Conservation (phyloP, 148 eudicot genomes). For the Amaranthus palmeri region DNA sequence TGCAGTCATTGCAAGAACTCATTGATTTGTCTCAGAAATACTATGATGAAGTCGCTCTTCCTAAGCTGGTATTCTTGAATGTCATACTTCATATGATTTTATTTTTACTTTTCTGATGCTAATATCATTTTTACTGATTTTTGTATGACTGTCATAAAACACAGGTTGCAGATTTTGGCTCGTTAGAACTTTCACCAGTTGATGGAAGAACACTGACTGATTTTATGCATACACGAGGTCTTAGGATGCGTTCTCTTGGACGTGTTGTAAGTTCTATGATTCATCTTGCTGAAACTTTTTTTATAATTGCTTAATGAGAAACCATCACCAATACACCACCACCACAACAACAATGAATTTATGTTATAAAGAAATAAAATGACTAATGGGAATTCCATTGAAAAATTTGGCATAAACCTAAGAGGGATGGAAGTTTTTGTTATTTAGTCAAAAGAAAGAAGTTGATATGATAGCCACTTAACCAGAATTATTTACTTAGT, state of each 20-base stretch:
- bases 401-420: background rate
- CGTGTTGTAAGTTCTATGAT: constrained; percentile 62
- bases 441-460: background rate
- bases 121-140: background rate
- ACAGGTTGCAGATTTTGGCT: constrained; percentile 99
- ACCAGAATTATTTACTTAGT: background rate
- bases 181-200: constrained; percentile 97
- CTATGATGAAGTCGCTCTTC: constrained; percentile 88
- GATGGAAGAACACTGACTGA: constrained; percentile 98
- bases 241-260: constrained; percentile 95
- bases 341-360: too few species aligned
- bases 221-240: constrained; percentile 99
- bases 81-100: constrained; percentile 6
- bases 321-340: too few species aligned
- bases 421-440: background rate
- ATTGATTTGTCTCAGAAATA: constrained; percentile 82
- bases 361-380: background rate
- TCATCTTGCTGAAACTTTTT: constrained; percentile 4
- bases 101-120: background rate
- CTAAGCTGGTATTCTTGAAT: constrained; percentile 73
- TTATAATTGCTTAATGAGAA: background rate
- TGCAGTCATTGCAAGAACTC: constrained; percentile 85
- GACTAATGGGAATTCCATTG: background rate
- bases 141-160: constrained; percentile 17
- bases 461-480: background rate